A percentile compares a stretch with the other conserved stretches of the same genome.
These are phyloP conservation scores for Berberis vulgaris DNA, from an alignment of 164 flowering plant genomes.

Conservation along the genomic window DNA sequence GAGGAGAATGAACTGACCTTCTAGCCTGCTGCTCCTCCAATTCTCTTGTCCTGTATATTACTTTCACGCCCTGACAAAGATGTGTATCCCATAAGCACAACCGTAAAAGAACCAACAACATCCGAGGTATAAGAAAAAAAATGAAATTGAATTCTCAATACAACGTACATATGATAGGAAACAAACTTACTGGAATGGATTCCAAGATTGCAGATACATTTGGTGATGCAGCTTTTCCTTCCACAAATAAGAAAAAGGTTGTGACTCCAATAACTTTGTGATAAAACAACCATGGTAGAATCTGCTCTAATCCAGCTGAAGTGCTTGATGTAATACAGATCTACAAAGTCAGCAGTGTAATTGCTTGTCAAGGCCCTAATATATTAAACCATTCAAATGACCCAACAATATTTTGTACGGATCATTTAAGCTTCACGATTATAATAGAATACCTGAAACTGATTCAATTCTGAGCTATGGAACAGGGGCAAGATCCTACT, in stretches of 20 bases:
- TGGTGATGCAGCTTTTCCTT: constrained; percentile 91
- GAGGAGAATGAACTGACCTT: constrained; percentile 34
- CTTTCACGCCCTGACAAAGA: constrained; percentile 71
- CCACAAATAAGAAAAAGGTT: constrained; percentile 86
- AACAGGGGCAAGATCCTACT: too few relatives aligned
- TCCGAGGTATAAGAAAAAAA: too few relatives aligned
- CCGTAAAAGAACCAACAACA: not conserved
- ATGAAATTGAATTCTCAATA: too few relatives aligned
- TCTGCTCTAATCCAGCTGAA: constrained; percentile 92
- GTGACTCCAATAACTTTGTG: constrained; percentile 93
- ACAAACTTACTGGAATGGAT: constrained; percentile 70
- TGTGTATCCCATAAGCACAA: not conserved
- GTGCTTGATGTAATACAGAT: constrained; percentile 85
- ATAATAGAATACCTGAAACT: not conserved
- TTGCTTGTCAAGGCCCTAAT: constrained; percentile 3
- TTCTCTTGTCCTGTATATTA: constrained; percentile 81
- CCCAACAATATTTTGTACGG: not conserved
- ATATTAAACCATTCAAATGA: not conserved
- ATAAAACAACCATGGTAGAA: constrained; percentile 88
- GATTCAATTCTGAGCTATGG: too few relatives aligned
- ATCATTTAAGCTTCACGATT: not conserved
- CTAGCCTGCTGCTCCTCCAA: constrained; percentile 90
- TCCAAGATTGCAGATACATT: constrained; percentile 71
- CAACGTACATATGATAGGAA: not conserved
- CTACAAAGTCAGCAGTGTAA: constrained; percentile 19